phyloP scores from a whole-genome alignment of 768 basidiomycete species.

The Mycena galopus region DNA sequence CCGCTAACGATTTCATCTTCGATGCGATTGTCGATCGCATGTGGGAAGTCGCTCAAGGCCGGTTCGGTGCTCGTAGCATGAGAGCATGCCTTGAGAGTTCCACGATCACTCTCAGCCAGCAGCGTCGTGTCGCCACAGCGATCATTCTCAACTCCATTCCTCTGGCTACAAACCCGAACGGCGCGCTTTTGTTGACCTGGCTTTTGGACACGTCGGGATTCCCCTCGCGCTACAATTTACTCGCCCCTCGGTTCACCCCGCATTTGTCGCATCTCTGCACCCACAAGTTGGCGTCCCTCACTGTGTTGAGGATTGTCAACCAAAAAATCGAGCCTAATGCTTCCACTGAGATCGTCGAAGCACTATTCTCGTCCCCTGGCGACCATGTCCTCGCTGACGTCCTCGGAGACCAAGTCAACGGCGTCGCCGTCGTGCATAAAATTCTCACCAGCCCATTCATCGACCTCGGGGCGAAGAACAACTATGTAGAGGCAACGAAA shows the following conservation, averaged over 20 bases:
- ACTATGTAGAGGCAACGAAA: slow-evolving; percentile 88
- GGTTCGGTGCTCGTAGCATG: slow-evolving; percentile 98
- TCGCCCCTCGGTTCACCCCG: slow-evolving; percentile 96
- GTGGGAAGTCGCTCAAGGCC: slow-evolving; percentile 98
- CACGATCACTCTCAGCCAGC: slow-evolving; percentile 88
- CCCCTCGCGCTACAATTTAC: slow-evolving; percentile 93
- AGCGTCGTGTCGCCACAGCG: slow-evolving; percentile 94
- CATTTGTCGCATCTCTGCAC: slow-evolving; percentile 97
- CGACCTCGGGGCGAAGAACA: slow-evolving; percentile 74
- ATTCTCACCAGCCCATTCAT: slow-evolving; percentile 91
- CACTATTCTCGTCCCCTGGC: slow-evolving; percentile 89
- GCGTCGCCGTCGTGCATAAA: slow-evolving; percentile 93
- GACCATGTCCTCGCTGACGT: slow-evolving; percentile 96
- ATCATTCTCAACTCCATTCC: slow-evolving; percentile 98
- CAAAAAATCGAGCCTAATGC: slow-evolving; percentile 95
- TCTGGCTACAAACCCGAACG: slow-evolving; percentile 97
- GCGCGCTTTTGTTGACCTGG: slow-evolving; percentile 96
- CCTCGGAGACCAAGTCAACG: slow-evolving; percentile 95
- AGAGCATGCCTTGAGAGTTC: slow-evolving; percentile 95
- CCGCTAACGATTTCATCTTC: slow-evolving; percentile 95
- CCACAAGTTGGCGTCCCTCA: slow-evolving; percentile 96
- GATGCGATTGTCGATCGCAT: slow-evolving; percentile 98
- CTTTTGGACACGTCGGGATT: slow-evolving; percentile 94
- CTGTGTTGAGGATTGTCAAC: slow-evolving; percentile 95
- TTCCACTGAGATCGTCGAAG: slow-evolving; percentile 86